Base-by-base conservation (phyloP, 495 filamentous ascomycete genomes). In the Lophiotrema nucula region DNA sequence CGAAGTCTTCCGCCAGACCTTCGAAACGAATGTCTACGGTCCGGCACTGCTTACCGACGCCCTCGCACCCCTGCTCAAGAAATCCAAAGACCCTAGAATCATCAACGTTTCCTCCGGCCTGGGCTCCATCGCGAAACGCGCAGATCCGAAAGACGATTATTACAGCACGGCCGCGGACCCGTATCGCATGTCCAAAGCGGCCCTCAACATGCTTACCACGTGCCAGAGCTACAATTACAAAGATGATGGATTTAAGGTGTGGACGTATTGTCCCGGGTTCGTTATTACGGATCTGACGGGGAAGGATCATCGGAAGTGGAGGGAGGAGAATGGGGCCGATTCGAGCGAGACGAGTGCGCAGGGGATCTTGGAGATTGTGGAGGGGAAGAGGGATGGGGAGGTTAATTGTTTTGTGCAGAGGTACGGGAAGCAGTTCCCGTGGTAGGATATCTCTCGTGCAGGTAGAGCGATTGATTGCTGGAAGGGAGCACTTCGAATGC, bases 241-340 rank as follows among this genome's bases (percentile, higher is more conserved):
- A 4, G 19, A 35, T 23, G 16, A 56, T 22, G 66, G 70, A 0
- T 33, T 67, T 2, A 70, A 67, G 55, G 54, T 72, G 2, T 76
- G 73, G 46, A 15, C 28, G 5, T 56, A 37, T 28, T 63, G 58
- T 39, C 69, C 69, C 0, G 69, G 69, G 13, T 67, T 72, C 21
- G 74, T 76, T 33, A 56, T 70, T 26, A 73, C 72, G 6, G 70
- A 72, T 33, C 55, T 78, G 31, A 63, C 72, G 21, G 72, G 72
- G 2, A 58, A 53, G 42, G 64, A 59, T 5, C 73, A 73, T 19
- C 63, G 69, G 28, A 56, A 64, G 21, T 42, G 64, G 11, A 70
- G 45, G 48, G 67, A 51, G 23, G 38, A 62, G 3, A 72, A 63
- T 21, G 50, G 45, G 23, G 74, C 72, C 25, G 72, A 72, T 2